Conservation (phyloP, 108 stramenopile genomes). For the Craspedostauros australis region DNA sequence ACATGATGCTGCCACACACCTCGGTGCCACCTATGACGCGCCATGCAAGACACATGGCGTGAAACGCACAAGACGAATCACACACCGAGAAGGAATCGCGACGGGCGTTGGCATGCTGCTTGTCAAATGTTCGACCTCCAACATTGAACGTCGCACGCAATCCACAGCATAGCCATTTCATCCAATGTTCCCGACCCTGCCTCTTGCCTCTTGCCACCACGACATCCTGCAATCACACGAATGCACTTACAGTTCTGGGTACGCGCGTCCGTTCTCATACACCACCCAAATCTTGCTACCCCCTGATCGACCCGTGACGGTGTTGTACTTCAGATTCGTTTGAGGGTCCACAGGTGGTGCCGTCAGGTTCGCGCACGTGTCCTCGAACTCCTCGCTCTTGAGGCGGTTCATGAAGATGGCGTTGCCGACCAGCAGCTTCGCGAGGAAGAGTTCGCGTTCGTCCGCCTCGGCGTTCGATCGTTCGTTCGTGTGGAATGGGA, state of each 20-base stretch:
- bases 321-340: neutral
- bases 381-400: neutral
- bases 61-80: too few relatives aligned
- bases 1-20: too few relatives aligned
- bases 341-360: neutral
- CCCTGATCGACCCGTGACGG: neutral
- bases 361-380: neutral
- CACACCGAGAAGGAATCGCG: too few relatives aligned
- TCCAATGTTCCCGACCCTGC: neutral
- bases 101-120: too few relatives aligned
- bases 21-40: too few relatives aligned
- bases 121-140: too few relatives aligned
- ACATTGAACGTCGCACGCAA: neutral
- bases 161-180: neutral
- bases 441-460: neutral
- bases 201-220: neutral
- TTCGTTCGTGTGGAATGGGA: neutral
- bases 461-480: neutral
- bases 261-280: conserved; percentile 9
- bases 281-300: conserved; percentile 3
- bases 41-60: too few relatives aligned
- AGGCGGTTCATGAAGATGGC: neutral
- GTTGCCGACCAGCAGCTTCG: conserved; percentile 2
- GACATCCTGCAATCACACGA: neutral
- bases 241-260: too few relatives aligned